Base-by-base conservation (phyloP, 2,329 filamentous ascomycete species). In the Colletotrichum horii region DNA sequence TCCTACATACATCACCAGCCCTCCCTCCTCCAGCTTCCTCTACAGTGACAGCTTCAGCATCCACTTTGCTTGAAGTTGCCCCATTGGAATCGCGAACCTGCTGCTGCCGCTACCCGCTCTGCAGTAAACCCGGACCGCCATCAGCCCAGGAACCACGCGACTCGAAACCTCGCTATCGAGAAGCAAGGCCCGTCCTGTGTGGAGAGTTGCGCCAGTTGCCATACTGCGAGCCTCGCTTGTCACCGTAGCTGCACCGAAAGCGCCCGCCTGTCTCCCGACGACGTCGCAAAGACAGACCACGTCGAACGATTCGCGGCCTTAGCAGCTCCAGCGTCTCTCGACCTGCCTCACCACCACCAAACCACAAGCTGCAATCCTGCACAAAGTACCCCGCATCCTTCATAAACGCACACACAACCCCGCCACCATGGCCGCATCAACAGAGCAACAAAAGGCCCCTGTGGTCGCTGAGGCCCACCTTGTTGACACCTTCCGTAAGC, bases 391-490 rank as follows among this genome's bases (percentile, higher is more conserved):
- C 74, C 74, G 74, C 74, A 74, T 68, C 70, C 74, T 76, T 73
- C 74, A 74, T 69, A 74, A 75, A 56, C 58, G 58, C 67, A 71
- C 72, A 68, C 73, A 69, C 62, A 67, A 70, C 71, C 52, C 76
- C 78, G 74, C 80, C 81, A 79, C 77, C 76, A 91, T 91, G 89
- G 86, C 86, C 81, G 85, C 85, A 81, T 83, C 81, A 77, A 71
- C 70, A 74, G 84, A 84, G 74, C 79, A 84, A 78, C 79, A 79
- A 81, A 89, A 88, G 83, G 82, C 80, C 79, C 90, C 89, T 64
- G 93, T 94, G 80, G 94, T 96, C 81, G 89, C 89, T 77, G 94
- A 96, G 88, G 93, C 94, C 81, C 94, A 95, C 85, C 86, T 93
- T 82, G 93, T 95, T 80, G 93, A 95, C 85, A 96, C 94, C 24